A percentile compares a stretch with the other conserved stretches of the same genome.
Conservation (phyloP, 1,284 basidiomycete species). For the Tetrapyrgos nigripes region DNA sequence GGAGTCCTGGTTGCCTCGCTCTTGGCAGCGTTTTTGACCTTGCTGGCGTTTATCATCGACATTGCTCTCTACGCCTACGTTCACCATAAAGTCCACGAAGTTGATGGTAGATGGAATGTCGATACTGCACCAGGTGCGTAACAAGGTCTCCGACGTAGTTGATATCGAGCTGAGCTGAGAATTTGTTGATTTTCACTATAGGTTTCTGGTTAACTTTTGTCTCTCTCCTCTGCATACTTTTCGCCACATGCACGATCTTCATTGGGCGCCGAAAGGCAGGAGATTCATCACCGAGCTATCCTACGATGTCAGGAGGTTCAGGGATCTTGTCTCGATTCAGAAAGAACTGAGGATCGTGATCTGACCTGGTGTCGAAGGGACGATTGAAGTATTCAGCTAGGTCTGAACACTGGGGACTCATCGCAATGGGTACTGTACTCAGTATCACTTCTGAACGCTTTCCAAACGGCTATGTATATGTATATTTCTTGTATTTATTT, state of each 20-base stretch:
- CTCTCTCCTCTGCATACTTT: slow-evolving; percentile 62
- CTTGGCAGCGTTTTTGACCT: slow-evolving; percentile 66
- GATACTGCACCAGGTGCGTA: slow-evolving; percentile 63
- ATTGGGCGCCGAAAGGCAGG: slow-evolving; percentile 60
- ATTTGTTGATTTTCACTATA: slow-evolving; percentile 27
- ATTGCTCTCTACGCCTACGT: slow-evolving; percentile 73
- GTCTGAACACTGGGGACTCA: no score
- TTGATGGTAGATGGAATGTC: slow-evolving; percentile 52
- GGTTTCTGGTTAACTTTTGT: slow-evolving; percentile 80
- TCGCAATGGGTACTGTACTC: no score
- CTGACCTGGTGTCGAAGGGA: no score
- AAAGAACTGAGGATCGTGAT: slow-evolving; percentile 3
- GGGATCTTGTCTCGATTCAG: slow-evolving; percentile 25
- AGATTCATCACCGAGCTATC: slow-evolving; percentile 2
- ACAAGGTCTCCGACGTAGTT: not conserved
- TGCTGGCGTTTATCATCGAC: slow-evolving; percentile 77
- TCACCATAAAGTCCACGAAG: slow-evolving; percentile 58
- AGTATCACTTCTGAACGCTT: no score
- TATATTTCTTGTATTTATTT: no score
- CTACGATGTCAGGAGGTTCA: slow-evolving; percentile 8
- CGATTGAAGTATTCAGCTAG: no score
- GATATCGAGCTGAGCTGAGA: slow-evolving; percentile 4
- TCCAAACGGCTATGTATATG: no score
- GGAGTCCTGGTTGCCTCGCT: slow-evolving; percentile 67
- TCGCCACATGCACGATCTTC: slow-evolving; percentile 73